Conservation (phyloP, 768 basidiomycete species). For the Leucocoprinus sp. region DNA sequence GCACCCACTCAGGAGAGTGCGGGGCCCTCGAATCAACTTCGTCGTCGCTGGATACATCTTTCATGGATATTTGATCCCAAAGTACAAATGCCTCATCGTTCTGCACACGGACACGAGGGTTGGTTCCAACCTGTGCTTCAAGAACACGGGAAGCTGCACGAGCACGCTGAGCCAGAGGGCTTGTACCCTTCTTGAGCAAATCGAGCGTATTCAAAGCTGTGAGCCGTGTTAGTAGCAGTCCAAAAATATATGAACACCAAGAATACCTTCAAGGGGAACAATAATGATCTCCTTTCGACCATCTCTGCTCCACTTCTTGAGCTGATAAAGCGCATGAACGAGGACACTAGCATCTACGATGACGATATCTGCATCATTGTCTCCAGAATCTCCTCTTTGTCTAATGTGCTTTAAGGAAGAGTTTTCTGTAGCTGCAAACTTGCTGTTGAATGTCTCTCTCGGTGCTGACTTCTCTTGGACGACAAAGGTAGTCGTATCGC, state of each 20-base stretch:
- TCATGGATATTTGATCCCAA: slow-evolving; percentile 67
- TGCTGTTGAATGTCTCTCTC: slow-evolving; percentile 9
- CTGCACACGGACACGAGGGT: slow-evolving; percentile 75
- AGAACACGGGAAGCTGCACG: slow-evolving; percentile 83
- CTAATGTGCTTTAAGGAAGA: neutral
- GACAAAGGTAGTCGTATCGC: slow-evolving; percentile 16
- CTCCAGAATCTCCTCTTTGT: slow-evolving; percentile 21
- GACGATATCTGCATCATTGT: slow-evolving; percentile 59
- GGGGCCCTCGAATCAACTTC: slow-evolving; percentile 18
- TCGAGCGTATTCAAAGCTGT: slow-evolving; percentile 87
- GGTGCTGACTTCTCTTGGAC: slow-evolving; percentile 12
- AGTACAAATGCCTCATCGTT: slow-evolving; percentile 74
- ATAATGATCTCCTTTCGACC: slow-evolving; percentile 74
- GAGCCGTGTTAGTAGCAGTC: neutral
- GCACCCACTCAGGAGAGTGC: slow-evolving; percentile 74
- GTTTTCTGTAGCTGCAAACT: neutral
- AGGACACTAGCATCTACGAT: slow-evolving; percentile 80
- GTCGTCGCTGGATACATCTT: slow-evolving; percentile 18
- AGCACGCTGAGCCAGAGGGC: slow-evolving; percentile 69
- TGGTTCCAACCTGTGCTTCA: slow-evolving; percentile 79
- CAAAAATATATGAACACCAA: neutral
- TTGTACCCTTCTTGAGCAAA: slow-evolving; percentile 85
- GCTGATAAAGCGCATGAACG: slow-evolving; percentile 65
- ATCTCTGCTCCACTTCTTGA: slow-evolving; percentile 77
- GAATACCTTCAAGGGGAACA: slow-evolving; percentile 81